Conservation (phyloP, 2,329 filamentous ascomycete genomes). For the Teratosphaeria viscida region DNA sequence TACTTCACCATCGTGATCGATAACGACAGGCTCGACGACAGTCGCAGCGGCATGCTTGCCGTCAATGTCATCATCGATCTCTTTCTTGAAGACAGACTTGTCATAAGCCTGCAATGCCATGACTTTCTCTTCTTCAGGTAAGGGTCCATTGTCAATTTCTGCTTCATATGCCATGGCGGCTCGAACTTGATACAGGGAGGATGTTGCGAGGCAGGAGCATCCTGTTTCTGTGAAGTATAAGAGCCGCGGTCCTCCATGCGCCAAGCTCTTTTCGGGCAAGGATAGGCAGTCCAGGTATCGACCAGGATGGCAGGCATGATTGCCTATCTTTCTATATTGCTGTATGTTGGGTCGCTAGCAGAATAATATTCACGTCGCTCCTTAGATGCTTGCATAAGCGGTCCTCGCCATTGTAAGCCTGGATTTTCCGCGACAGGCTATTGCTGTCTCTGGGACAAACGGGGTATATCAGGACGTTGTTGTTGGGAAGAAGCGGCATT, state of each 20-base stretch:
- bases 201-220: background rate
- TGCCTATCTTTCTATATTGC: background rate
- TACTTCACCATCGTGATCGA: conserved; percentile 3
- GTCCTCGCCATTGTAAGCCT: too few species aligned
- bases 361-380: too few species aligned
- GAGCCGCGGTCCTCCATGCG: background rate
- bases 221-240: background rate
- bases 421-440: too few species aligned
- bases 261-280: background rate
- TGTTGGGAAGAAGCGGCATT: too few species aligned
- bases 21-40: background rate
- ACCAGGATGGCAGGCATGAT: background rate
- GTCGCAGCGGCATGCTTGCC: background rate
- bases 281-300: background rate
- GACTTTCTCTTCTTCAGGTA: conserved; percentile 1
- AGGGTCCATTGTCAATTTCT: background rate
- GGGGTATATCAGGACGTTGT: too few species aligned
- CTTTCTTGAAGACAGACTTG: conserved; percentile 2
- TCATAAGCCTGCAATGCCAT: conserved; percentile 1
- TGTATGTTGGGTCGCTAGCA: too few species aligned
- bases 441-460: too few species aligned
- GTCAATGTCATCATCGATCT: background rate
- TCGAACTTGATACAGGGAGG: background rate
- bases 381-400: too few species aligned
- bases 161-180: background rate